Evolutionary conservation across 2,329 filamentous ascomycete genomes (phyloP).

Genomic region (Meredithiella fracta): DNA sequence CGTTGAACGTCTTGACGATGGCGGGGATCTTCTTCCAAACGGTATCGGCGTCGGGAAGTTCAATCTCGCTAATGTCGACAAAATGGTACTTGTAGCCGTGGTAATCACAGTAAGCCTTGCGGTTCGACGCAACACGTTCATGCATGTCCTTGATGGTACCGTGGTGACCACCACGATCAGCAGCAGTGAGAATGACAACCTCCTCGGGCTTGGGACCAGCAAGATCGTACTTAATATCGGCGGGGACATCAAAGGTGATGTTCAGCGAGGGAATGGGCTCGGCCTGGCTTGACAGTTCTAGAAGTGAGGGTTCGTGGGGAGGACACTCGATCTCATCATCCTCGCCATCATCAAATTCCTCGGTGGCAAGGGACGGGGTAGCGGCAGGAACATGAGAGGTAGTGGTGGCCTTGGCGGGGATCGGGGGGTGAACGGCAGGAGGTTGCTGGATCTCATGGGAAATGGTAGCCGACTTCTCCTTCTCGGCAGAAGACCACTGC

Average conservation of each 20-base stretch:
- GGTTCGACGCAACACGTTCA: slow-evolving; percentile 12
- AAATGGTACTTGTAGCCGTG: slow-evolving; percentile 15
- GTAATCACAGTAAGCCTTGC: slow-evolving; percentile 12
- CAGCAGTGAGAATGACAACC: slow-evolving; percentile 12
- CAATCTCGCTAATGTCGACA: slow-evolving; percentile 13
- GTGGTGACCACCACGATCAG: slow-evolving; percentile 13
- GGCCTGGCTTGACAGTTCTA: slow-evolving; percentile 5
- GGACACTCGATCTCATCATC: background rate
- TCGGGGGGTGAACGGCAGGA: slow-evolving; percentile 3
- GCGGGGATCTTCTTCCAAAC: slow-evolving; percentile 15
- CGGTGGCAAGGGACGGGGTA: background rate
- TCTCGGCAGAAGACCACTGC: slow-evolving; percentile 7
- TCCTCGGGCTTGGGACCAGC: slow-evolving; percentile 11
- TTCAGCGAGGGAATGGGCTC: slow-evolving; percentile 8
- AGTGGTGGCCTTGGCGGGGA: slow-evolving; percentile 3
- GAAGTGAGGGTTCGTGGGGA: slow-evolving; percentile 4
- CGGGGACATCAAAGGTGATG: slow-evolving; percentile 11
- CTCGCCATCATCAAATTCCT: background rate
- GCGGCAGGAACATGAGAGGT: background rate
- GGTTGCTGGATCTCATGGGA: slow-evolving; percentile 4
- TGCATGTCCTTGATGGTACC: slow-evolving; percentile 13
- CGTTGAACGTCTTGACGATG: slow-evolving; percentile 13
- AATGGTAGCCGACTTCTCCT: slow-evolving; percentile 3
- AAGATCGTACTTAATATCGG: slow-evolving; percentile 12
- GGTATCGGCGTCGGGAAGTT: slow-evolving; percentile 9